Evolutionary conservation across 345 rosid species (phyloP).

Genomic region (Dipteronia dyeriana): DNA sequence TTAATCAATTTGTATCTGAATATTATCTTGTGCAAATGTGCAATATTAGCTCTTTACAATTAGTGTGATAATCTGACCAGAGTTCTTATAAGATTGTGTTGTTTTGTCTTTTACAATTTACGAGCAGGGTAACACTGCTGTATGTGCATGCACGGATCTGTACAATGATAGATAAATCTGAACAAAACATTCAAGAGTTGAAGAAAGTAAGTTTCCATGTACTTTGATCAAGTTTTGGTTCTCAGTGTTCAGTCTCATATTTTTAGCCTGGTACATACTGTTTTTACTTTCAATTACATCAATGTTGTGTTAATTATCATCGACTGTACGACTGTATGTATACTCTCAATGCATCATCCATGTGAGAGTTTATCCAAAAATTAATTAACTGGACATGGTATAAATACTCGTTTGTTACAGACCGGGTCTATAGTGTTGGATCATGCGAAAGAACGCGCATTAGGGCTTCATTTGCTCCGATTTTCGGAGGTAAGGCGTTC

Average conservation of each 20-base stretch:
- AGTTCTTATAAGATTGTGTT: no score
- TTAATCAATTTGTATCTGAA: background rate
- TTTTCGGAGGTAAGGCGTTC: slow-evolving; percentile 68
- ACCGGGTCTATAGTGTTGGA: slow-evolving; percentile 54
- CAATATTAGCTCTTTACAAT: no score
- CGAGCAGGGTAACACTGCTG: slow-evolving; percentile 93
- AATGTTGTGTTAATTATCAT: no score
- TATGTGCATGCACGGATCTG: slow-evolving; percentile 99
- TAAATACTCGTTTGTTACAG: slow-evolving; percentile 33
- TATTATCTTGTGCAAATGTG: background rate
- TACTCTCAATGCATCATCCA: background rate
- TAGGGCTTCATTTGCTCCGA: slow-evolving; percentile 85
- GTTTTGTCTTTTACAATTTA: slow-evolving; percentile 8
- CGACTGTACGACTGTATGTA: no score
- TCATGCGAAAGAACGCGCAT: slow-evolving; percentile 65
- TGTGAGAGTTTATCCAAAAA: no score
- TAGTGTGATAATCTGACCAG: no score
- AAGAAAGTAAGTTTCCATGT: slow-evolving; percentile 61
- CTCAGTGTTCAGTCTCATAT: no score
- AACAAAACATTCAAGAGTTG: slow-evolving; percentile 70
- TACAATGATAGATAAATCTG: slow-evolving; percentile 91
- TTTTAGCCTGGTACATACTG: no score
- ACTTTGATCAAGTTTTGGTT: no score
- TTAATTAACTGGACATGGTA: no score
- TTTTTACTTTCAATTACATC: no score